phyloP scores from a whole-genome alignment of 768 basidiomycete genomes.

The Pisolithus marmoratus region DNA sequence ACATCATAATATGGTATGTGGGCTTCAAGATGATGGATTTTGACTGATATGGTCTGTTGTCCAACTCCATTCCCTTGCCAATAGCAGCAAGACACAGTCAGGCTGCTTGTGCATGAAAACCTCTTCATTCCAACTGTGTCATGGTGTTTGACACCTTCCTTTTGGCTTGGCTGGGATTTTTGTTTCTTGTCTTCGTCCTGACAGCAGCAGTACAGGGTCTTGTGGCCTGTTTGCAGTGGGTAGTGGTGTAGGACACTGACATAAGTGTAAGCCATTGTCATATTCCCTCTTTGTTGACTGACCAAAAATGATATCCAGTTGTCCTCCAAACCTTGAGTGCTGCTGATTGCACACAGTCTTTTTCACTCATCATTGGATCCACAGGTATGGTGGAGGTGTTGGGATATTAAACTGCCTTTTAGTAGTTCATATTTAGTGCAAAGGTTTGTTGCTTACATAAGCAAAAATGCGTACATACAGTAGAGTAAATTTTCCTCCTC shows the following conservation, averaged over 20 bases:
- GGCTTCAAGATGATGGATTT: conserved; percentile 33
- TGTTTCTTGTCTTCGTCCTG: conserved; percentile 42
- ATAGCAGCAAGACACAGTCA: not conserved
- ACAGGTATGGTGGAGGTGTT: conserved; percentile 6
- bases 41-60: not conserved
- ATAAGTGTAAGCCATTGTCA: not conserved
- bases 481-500: too few relatives aligned
- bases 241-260: conserved; percentile 5
- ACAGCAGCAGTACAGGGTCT: conserved; percentile 47
- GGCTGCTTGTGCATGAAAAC: not conserved
- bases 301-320: not conserved
- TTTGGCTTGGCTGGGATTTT: conserved; percentile 21
- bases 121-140: not conserved
- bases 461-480: too few relatives aligned
- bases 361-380: conserved; percentile 12
- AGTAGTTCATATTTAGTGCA: too few relatives aligned
- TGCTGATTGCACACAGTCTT: not conserved
- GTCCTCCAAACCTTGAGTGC: not conserved
- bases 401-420: too few relatives aligned
- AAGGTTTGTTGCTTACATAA: too few relatives aligned
- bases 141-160: conserved; percentile 2
- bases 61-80: conserved; percentile 1
- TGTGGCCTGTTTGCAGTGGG: conserved; percentile 37
- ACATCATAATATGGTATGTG: conserved; percentile 36
- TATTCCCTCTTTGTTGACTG: not conserved